Conservation (phyloP, 2,329 filamentous ascomycete species). For the Alternaria conjuncta region DNA sequence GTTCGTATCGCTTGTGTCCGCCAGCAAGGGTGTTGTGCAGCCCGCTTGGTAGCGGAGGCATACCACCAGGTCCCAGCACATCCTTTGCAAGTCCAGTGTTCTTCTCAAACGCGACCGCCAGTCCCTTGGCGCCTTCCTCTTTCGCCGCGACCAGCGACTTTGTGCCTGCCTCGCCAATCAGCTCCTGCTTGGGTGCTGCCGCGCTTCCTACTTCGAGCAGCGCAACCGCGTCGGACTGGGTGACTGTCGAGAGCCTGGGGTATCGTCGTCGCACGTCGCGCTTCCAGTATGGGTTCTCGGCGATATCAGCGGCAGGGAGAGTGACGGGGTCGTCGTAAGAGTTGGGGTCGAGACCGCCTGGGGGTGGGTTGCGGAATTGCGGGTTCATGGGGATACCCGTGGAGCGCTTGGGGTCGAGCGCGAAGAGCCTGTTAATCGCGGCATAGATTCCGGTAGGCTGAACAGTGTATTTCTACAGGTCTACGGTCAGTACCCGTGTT, state of each 20-base stretch:
- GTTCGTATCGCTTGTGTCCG: slow-evolving; percentile 73
- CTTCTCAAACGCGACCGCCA: slow-evolving; percentile 77
- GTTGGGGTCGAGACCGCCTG: slow-evolving; percentile 72
- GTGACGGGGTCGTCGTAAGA: slow-evolving; percentile 84
- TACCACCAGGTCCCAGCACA: slow-evolving; percentile 75
- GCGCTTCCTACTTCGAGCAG: slow-evolving; percentile 86
- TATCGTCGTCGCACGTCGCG: slow-evolving; percentile 86
- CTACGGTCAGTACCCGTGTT: slow-evolving; percentile 18
- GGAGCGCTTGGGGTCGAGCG: slow-evolving; percentile 86
- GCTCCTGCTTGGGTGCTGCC: slow-evolving; percentile 78
- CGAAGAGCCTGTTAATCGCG: slow-evolving; percentile 74
- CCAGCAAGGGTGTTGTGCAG: slow-evolving; percentile 59
- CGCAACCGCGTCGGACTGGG: slow-evolving; percentile 83
- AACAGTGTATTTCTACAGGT: slow-evolving; percentile 86
- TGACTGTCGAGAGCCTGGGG: slow-evolving; percentile 78
- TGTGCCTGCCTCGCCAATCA: slow-evolving; percentile 74
- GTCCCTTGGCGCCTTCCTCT: slow-evolving; percentile 72
- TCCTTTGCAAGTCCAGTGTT: slow-evolving; percentile 60
- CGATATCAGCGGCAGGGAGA: slow-evolving; percentile 81
- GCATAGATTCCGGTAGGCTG: slow-evolving; percentile 92
- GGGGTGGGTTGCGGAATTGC: slow-evolving; percentile 86
- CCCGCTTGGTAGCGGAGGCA: slow-evolving; percentile 88
- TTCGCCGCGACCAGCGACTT: slow-evolving; percentile 78
- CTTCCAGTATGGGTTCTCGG: slow-evolving; percentile 96
- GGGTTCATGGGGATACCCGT: slow-evolving; percentile 92